A percentile compares a stretch with the other conserved stretches of the same genome.
These are phyloP conservation scores for Paraurostyla sp. DNA, from an alignment of 73 alveolate genomes.

Conservation along the genomic window DNA sequence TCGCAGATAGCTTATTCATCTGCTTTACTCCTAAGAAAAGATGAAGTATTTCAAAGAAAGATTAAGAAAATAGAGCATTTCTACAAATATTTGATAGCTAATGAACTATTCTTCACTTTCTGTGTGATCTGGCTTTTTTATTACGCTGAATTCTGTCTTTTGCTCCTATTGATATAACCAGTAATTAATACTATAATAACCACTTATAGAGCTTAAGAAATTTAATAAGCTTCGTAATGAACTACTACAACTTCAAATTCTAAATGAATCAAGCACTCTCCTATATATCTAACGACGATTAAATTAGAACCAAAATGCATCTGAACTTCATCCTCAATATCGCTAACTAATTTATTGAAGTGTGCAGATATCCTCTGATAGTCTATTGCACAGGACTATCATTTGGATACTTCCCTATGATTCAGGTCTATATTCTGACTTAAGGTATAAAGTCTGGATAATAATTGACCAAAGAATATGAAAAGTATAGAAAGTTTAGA, in stretches of 20 bases:
- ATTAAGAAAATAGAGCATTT: constrained; percentile 3
- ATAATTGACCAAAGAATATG: constrained; percentile 22
- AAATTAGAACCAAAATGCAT: constrained; percentile 17
- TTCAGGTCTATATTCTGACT: background rate
- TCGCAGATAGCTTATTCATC: constrained; percentile 44
- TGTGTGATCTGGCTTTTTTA: background rate
- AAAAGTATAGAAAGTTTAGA: constrained; percentile 34
- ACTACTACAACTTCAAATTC: constrained; percentile 32
- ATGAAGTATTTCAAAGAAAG: background rate
- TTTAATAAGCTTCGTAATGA: background rate
- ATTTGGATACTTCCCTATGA: constrained; percentile 25
- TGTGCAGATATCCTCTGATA: background rate
- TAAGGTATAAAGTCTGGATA: background rate
- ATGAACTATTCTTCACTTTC: background rate
- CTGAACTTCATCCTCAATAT: constrained; percentile 33
- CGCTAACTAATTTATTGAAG: background rate
- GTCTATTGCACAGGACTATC: constrained; percentile 6
- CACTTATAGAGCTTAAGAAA: constrained; percentile 28
- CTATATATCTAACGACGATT: background rate
- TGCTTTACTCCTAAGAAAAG: constrained; percentile 11
- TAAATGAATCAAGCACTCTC: constrained; percentile 36
- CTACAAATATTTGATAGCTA: background rate
- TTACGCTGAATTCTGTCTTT: background rate
- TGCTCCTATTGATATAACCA: constrained; percentile 5
- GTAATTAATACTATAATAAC: background rate